A percentile compares a stretch with the other conserved stretches of the same genome.
Conservation (phyloP, 352 stramenopile genomes). For the Phytophthora multivora region DNA sequence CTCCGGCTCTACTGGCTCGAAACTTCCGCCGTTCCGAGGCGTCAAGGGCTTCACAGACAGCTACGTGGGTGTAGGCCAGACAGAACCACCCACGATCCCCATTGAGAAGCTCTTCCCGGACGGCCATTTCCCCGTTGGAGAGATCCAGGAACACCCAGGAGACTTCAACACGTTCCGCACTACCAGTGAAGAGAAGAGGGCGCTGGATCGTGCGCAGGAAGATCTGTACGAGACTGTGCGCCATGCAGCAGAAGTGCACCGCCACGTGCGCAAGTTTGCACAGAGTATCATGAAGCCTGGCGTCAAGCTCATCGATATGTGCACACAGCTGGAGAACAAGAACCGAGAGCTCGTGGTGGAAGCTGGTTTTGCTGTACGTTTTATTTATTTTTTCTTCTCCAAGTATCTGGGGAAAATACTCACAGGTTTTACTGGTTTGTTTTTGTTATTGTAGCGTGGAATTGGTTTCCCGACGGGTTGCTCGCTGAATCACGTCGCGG, state of each 20-base stretch:
- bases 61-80: constrained; percentile 94
- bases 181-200: constrained; percentile 81
- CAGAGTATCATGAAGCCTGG: constrained; percentile 96
- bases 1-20: constrained; percentile 29
- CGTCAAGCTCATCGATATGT: constrained; percentile 96
- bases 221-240: constrained; percentile 73
- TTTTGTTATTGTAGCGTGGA: constrained; percentile 16
- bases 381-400: too few relatives aligned
- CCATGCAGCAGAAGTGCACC: constrained; percentile 94
- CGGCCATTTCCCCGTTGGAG: constrained; percentile 84
- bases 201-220: constrained; percentile 73
- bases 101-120: constrained; percentile 66
- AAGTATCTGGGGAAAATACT: too few relatives aligned
- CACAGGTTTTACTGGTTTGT: too few relatives aligned
- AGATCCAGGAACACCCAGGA: constrained; percentile 92
- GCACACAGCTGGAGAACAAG: constrained; percentile 94
- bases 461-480: constrained; percentile 91
- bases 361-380: constrained; percentile 73
- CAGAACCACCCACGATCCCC: constrained; percentile 93
- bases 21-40: constrained; percentile 56
- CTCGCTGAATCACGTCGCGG: constrained; percentile 96
- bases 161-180: constrained; percentile 92
- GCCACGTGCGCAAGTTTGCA: constrained; percentile 88
- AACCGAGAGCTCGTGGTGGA: constrained; percentile 95
- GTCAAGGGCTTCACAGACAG: constrained; percentile 91